A percentile compares a stretch with the other conserved stretches of the same genome.
phyloP scores from a whole-genome alignment of 2,329 filamentous ascomycete species.

The Periconia macrospinosa region DNA sequence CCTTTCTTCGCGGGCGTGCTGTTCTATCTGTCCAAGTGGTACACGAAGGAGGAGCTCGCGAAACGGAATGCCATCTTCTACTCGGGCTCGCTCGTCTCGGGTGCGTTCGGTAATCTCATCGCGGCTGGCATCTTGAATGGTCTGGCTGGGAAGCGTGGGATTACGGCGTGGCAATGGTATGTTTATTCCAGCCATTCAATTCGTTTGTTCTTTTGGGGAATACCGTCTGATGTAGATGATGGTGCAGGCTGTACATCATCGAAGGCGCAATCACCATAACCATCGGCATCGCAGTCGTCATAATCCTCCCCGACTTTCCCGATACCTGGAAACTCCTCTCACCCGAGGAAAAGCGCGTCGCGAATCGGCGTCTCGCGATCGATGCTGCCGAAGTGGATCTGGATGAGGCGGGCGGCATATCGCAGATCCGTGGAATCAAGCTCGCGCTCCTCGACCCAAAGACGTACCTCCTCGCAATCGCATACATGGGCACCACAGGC shows the following conservation, averaged over 20 bases:
- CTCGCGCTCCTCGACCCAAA: conserved; percentile 55
- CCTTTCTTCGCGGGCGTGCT: conserved; percentile 22
- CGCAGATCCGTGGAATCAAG: conserved; percentile 54
- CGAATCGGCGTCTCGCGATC: conserved; percentile 53
- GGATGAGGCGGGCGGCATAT: conserved; percentile 52
- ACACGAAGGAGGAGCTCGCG: conserved; percentile 56
- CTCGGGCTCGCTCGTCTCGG: conserved; percentile 52
- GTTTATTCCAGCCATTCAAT: neutral
- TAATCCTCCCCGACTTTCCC: conserved; percentile 44
- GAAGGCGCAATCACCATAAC: conserved; percentile 41
- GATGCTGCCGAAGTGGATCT: conserved; percentile 49
- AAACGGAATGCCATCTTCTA: conserved; percentile 57
- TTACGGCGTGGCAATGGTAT: conserved; percentile 40
- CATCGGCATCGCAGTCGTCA: conserved; percentile 34
- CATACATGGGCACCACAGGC: conserved; percentile 54
- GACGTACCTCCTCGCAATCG: conserved; percentile 52
- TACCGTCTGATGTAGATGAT: neutral
- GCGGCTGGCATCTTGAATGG: conserved; percentile 53
- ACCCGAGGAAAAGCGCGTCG: conserved; percentile 48
- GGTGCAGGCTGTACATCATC: conserved; percentile 37
- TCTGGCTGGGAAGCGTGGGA: conserved; percentile 32
- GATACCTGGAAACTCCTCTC: conserved; percentile 44
- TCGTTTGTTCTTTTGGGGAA: too few species aligned
- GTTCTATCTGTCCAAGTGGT: conserved; percentile 47
- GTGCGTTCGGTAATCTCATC: conserved; percentile 58